Conservation (phyloP, 768 basidiomycete species). For the Boletus subparvulus region DNA sequence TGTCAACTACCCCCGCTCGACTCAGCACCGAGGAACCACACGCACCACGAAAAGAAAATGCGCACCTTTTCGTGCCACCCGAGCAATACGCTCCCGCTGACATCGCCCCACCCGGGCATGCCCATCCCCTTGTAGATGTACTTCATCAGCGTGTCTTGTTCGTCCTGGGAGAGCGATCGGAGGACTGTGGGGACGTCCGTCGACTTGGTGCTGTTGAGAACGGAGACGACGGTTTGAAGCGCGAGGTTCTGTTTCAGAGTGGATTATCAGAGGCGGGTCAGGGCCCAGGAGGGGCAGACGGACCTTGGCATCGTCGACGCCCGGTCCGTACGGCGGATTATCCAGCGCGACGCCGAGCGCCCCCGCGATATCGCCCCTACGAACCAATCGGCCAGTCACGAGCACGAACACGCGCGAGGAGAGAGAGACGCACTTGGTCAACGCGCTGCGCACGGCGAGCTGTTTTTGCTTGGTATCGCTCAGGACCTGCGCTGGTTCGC, state of each 20-base stretch:
- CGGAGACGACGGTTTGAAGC: constrained; percentile 76
- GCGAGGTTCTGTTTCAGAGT: constrained; percentile 60
- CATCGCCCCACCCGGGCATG: constrained; percentile 56
- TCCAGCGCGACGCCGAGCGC: constrained; percentile 73
- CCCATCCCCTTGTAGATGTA: constrained; percentile 98
- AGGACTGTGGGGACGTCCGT: constrained; percentile 80
- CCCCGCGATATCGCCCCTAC: constrained; percentile 73
- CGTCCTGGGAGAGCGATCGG: constrained; percentile 66
- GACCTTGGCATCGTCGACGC: constrained; percentile 90
- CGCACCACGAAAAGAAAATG: not conserved
- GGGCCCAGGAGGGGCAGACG: constrained; percentile 5
- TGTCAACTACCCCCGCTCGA: constrained; percentile 58
- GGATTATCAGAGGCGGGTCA: not conserved
- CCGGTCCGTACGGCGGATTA: constrained; percentile 84
- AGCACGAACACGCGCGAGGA: not conserved
- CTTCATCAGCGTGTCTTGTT: constrained; percentile 93
- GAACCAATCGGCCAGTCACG: not conserved
- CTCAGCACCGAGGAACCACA: constrained; percentile 2
- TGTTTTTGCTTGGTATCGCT: constrained; percentile 77
- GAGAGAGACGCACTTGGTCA: constrained; percentile 62
- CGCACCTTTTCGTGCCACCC: constrained; percentile 96
- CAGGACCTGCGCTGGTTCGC: constrained; percentile 70
- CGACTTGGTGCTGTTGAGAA: constrained; percentile 92
- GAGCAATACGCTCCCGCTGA: constrained; percentile 60
- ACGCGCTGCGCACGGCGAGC: constrained; percentile 62